phyloP scores from a whole-genome alignment of 2,329 filamentous ascomycete genomes.

The Pyrenophora teres region DNA sequence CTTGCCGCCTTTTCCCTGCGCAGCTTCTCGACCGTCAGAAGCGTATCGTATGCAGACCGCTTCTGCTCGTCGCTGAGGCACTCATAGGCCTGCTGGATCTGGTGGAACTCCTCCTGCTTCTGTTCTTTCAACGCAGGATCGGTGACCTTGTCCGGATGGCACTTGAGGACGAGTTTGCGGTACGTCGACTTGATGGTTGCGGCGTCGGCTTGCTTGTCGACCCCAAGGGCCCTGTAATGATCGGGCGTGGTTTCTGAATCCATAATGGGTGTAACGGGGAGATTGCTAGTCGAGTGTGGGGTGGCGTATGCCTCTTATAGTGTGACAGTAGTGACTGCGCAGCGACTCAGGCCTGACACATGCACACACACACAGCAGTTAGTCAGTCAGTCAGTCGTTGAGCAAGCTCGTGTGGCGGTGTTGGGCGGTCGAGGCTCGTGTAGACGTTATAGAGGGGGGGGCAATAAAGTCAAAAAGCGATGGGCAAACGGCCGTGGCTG shows the following conservation, averaged over 20 bases:
- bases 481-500: slow-evolving; percentile 6
- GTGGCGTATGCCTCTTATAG: slow-evolving; percentile 20
- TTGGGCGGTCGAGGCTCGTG: slow-evolving; percentile 27
- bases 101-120: slow-evolving; percentile 88
- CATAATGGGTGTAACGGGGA: slow-evolving; percentile 51
- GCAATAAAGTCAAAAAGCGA: slow-evolving; percentile 12
- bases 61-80: slow-evolving; percentile 78
- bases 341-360: slow-evolving; percentile 17
- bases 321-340: slow-evolving; percentile 12
- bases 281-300: slow-evolving; percentile 4
- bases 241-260: slow-evolving; percentile 62
- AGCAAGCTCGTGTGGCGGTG: slow-evolving; percentile 25
- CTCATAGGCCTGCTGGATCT: slow-evolving; percentile 91
- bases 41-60: slow-evolving; percentile 77
- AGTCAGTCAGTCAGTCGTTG: slow-evolving; percentile 4
- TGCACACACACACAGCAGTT: slow-evolving; percentile 5
- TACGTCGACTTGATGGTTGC: slow-evolving; percentile 77
- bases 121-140: slow-evolving; percentile 74
- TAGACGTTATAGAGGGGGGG: background rate
- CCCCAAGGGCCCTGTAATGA: slow-evolving; percentile 78
- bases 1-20: slow-evolving; percentile 60
- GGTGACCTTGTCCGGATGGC: slow-evolving; percentile 89
- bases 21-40: slow-evolving; percentile 69
- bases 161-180: slow-evolving; percentile 84
- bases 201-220: slow-evolving; percentile 71